Evolutionary conservation across 352 stramenopile species (phyloP).

Genomic region (Globisporangium orthogonon): DNA sequence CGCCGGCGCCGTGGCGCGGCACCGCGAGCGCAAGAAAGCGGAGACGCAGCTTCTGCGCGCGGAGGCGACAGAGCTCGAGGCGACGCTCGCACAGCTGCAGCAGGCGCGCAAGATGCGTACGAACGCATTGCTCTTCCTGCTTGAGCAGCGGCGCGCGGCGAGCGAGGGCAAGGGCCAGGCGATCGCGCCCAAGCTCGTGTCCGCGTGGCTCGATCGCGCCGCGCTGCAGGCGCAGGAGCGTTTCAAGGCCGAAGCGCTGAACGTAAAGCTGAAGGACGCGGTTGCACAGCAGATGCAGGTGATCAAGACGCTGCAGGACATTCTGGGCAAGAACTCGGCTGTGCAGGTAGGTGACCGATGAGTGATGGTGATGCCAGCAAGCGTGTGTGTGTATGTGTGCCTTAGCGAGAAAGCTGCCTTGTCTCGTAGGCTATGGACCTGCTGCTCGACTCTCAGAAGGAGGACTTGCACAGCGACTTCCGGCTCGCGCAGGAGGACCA

Average conservation of each 20-base stretch:
- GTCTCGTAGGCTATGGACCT: conserved; percentile 2
- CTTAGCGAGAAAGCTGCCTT: no score
- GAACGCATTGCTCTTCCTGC: conserved; percentile 4
- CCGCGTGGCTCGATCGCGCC: conserved; percentile 37
- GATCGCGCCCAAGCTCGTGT: conserved; percentile 15
- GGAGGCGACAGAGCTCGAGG: conserved; percentile 9
- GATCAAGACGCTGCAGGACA: conserved; percentile 26
- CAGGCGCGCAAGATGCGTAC: background rate
- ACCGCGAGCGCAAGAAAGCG: conserved; percentile 12
- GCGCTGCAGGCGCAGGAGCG: conserved; percentile 36
- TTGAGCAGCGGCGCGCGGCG: conserved; percentile 1
- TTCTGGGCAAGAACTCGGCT: conserved; percentile 19
- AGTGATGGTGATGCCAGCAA: background rate
- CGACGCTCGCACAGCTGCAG: conserved; percentile 6
- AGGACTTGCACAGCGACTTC: conserved; percentile 3
- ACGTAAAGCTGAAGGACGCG: conserved; percentile 35
- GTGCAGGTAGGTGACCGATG: conserved; percentile 9
- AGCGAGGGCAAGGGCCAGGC: background rate
- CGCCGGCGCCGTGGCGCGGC: conserved; percentile 7
- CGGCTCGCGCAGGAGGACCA: conserved; percentile 4
- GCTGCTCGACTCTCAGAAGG: conserved; percentile 6
- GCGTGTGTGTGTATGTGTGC: background rate
- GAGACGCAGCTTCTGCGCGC: conserved; percentile 6
- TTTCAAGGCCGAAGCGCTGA: conserved; percentile 33
- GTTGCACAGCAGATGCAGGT: conserved; percentile 35